These are phyloP conservation scores for Ceratocystis harringtonii DNA, from an alignment of 2,329 filamentous ascomycete species.

Conservation along the genomic window DNA sequence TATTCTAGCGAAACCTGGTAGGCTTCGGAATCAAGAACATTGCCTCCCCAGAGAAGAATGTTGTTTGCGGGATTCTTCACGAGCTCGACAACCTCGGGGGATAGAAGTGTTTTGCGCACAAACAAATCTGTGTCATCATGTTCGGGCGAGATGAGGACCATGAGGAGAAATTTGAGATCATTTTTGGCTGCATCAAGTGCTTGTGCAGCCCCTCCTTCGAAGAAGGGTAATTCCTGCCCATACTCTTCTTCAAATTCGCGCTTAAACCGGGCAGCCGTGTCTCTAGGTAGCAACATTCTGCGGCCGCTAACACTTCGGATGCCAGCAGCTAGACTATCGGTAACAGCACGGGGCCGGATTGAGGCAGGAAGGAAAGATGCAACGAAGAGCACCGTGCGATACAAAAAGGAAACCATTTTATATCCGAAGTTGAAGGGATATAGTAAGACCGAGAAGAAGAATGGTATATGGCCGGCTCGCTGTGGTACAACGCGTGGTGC, in stretches of 20 bases:
- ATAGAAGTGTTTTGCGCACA: conserved; percentile 65
- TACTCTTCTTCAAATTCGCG: conserved; percentile 94
- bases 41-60: conserved; percentile 82
- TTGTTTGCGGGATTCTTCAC: conserved; percentile 62
- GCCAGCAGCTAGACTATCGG: conserved; percentile 37
- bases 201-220: conserved; percentile 81
- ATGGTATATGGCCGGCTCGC: conserved; percentile 55
- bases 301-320: conserved; percentile 51
- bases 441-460: conserved; percentile 46
- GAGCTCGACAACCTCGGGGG: conserved; percentile 57
- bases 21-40: conserved; percentile 81
- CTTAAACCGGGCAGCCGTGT: conserved; percentile 77
- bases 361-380: conserved; percentile 65
- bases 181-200: conserved; percentile 80
- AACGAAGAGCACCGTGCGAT: conserved; percentile 61
- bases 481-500: conserved; percentile 77
- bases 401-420: conserved; percentile 50
- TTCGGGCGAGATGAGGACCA: conserved; percentile 77
- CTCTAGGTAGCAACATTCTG: conserved; percentile 64
- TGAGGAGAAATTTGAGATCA: conserved; percentile 81
- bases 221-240: conserved; percentile 58
- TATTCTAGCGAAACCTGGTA: conserved; percentile 85
- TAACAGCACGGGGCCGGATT: conserved; percentile 39
- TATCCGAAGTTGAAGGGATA: conserved; percentile 66
- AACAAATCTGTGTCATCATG: conserved; percentile 84